phyloP scores from a whole-genome alignment of 73 alveolate genomes.

The Urostyla sp. region DNA sequence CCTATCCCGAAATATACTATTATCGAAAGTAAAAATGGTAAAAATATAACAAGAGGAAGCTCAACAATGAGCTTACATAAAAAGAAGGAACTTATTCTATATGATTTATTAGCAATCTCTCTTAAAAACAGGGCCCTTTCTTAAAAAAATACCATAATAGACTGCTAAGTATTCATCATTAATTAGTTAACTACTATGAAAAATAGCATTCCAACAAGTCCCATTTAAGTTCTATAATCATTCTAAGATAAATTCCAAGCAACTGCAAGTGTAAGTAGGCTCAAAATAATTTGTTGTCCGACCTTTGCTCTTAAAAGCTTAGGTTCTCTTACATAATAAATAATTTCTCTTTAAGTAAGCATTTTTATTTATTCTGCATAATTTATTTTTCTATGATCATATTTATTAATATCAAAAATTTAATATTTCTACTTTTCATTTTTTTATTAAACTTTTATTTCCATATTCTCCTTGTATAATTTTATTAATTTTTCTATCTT shows the following conservation, averaged over 20 bases:
- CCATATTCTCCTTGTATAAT: background rate
- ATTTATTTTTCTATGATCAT: background rate
- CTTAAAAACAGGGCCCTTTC: slow-evolving; percentile 81
- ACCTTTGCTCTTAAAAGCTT: slow-evolving; percentile 38
- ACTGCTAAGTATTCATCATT: slow-evolving; percentile 8
- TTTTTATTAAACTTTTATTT: background rate
- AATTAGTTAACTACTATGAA: slow-evolving; percentile 33
- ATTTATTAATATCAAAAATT: background rate
- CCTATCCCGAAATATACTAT: slow-evolving; percentile 51
- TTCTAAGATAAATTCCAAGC: slow-evolving; percentile 10
- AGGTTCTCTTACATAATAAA: slow-evolving; percentile 23
- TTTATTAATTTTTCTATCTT: background rate
- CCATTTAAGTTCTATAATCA: background rate
- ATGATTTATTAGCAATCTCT: slow-evolving; percentile 73
- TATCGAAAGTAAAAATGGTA: slow-evolving; percentile 1
- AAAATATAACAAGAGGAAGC: slow-evolving; percentile 46
- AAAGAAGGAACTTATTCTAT: slow-evolving; percentile 70
- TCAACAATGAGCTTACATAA: slow-evolving; percentile 70
- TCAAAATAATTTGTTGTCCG: background rate
- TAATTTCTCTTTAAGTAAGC: slow-evolving; percentile 3
- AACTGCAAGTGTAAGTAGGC: slow-evolving; percentile 11
- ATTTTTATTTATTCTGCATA: background rate
- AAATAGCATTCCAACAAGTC: slow-evolving; percentile 20
- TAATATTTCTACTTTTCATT: background rate
- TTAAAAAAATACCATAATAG: slow-evolving; percentile 41